phyloP scores from a whole-genome alignment of 1,284 basidiomycete species.

The Marasmius oreades region DNA sequence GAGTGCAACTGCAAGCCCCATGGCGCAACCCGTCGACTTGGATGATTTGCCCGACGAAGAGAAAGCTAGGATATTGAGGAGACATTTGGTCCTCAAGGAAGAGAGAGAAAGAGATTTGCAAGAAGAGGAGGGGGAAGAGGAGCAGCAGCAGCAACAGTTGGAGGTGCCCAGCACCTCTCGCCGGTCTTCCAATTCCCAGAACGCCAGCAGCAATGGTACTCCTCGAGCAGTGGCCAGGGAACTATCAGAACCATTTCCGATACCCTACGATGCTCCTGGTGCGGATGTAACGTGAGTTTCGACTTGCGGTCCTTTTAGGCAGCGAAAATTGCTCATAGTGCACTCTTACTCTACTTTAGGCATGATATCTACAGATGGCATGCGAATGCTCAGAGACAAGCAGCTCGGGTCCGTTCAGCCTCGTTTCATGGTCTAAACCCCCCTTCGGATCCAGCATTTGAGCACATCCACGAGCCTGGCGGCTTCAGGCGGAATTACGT shows the following conservation, averaged over 20 bases:
- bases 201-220: slow-evolving; percentile 17
- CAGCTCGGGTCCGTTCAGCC: slow-evolving; percentile 58
- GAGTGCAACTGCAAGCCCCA: slow-evolving; percentile 27
- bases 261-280: slow-evolving; percentile 81
- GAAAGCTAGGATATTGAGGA: slow-evolving; percentile 76
- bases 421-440: slow-evolving; percentile 66
- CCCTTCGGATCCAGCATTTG: slow-evolving; percentile 67
- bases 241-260: slow-evolving; percentile 71
- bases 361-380: slow-evolving; percentile 95
- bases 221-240: slow-evolving; percentile 34
- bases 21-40: slow-evolving; percentile 33
- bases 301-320: slow-evolving; percentile 13
- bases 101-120: slow-evolving; percentile 46
- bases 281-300: slow-evolving; percentile 85
- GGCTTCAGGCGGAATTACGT: slow-evolving; percentile 91
- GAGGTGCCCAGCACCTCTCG: slow-evolving; percentile 7
- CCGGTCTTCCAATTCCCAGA: slow-evolving; percentile 19
- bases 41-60: slow-evolving; percentile 74
- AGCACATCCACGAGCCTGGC: slow-evolving; percentile 91
- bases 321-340: neutral
- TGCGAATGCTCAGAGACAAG: slow-evolving; percentile 56
- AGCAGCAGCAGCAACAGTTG: neutral
- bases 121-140: neutral
- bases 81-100: slow-evolving; percentile 77
- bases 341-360: slow-evolving; percentile 36